These are phyloP conservation scores for Ormosia semicastrata DNA, from an alignment of 306 rosid genomes.

Conservation along the genomic window DNA sequence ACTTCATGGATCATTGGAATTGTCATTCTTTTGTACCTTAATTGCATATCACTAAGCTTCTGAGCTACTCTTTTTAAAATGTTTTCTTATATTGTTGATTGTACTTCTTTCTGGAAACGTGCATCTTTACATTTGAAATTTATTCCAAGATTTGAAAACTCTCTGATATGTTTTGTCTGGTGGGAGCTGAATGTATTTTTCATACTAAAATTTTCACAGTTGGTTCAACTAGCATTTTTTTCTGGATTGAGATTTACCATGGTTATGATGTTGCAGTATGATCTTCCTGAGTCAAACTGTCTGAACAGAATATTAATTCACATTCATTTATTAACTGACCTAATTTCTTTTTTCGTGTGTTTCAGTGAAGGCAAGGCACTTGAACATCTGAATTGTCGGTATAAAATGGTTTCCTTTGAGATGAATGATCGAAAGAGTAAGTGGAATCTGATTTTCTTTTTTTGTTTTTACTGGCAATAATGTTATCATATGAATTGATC, in stretches of 20 bases:
- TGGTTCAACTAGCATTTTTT: not conserved
- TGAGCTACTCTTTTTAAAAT: not conserved
- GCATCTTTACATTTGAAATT: not conserved
- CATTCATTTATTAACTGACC: slow-evolving; percentile 7
- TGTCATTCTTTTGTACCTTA: not conserved
- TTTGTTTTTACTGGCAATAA: not conserved
- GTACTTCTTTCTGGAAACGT: not conserved
- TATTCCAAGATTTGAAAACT: not conserved
- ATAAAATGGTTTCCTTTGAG: slow-evolving; percentile 81
- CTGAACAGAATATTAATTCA: not conserved
- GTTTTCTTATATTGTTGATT: not conserved
- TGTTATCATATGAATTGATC: not conserved
- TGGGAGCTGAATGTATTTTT: not conserved
- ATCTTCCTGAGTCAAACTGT: not conserved
- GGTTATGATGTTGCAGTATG: not conserved
- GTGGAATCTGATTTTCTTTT: slow-evolving; percentile 19
- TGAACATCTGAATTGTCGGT: slow-evolving; percentile 30
- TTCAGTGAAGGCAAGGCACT: slow-evolving; percentile 43
- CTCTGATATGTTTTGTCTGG: not conserved
- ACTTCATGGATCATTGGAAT: not conserved
- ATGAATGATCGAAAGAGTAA: slow-evolving; percentile 98
- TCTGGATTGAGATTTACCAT: not conserved
- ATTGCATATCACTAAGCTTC: not conserved
- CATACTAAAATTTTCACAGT: not conserved
- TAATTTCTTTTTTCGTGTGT: slow-evolving; percentile 3